Base-by-base conservation (phyloP, 2,329 filamentous ascomycete species). In the Fusarium cyanostomum region DNA sequence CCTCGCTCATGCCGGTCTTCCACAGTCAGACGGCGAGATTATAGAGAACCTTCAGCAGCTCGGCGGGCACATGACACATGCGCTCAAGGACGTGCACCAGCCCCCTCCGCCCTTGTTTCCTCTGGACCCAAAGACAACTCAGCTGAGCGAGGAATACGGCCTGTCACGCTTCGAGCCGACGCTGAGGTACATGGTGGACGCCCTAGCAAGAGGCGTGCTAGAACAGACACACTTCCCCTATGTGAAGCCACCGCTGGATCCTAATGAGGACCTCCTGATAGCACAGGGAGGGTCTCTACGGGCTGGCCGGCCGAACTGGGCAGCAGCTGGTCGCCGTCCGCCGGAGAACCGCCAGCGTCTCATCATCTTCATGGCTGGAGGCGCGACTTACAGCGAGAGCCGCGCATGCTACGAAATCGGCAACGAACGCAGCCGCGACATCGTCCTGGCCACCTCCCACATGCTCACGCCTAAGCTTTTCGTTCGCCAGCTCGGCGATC, bases 221-320 rank as follows among this genome's bases (percentile, higher is more conserved):
- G 91, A 94, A 71, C 80, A 85, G 42, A 80, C 78, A 4, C 71
- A 82, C 2, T 94, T 94, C 67, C 92, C 92, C 2, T 92, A 90
- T 61, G 86, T 90, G 56, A 89, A 90, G 59, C 89, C 89, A 5
- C 88, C 90, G 7, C 77, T 88, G 35, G 88, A 89, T 67, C 81
- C 83, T 13, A 84, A 86, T 60, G 84, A 86, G 55, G 86, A 89
- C 58, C 78, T 86, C 33, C 71, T 86, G 39, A 80, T 82, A 7
- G 81, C 79, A 5, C 78, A 85, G 24, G 84, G 91, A 65, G 87
- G 91, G 11, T 98, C 94, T 12, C 84, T 99, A 21, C 90, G 95
- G 56, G 92, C 92, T 9, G 93, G 93, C 13, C 96, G 97, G 71
- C 95, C 94, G 2, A 97, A 94, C 37, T 99, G 95, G 95, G 95